phyloP scores from a whole-genome alignment of 176 grass and related monocot species.

The Themeda triandra region DNA sequence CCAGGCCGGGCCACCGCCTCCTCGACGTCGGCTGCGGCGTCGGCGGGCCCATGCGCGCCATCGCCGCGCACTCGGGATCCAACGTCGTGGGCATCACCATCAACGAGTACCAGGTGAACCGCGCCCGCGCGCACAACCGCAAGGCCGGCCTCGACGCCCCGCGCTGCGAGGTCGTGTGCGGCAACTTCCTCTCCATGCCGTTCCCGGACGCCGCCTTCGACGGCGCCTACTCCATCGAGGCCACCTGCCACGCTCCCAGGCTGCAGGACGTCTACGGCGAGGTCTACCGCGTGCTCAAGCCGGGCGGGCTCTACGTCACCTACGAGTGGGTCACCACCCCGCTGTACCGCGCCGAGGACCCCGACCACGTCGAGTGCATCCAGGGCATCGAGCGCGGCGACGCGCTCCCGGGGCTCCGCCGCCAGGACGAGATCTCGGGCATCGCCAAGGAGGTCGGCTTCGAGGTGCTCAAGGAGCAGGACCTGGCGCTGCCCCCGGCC shows the following conservation, averaged over 20 bases:
- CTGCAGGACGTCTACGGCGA: conserved; percentile 96
- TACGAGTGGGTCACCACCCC: conserved; percentile 97
- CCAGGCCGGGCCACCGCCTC: conserved; percentile 50
- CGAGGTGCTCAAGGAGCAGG: conserved; percentile 78
- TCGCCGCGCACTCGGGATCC: conserved; percentile 68
- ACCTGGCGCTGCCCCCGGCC: conserved; percentile 72
- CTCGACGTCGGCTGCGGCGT: conserved; percentile 92
- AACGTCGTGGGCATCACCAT: conserved; percentile 96
- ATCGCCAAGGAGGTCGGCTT: conserved; percentile 64
- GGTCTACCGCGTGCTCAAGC: conserved; percentile 87
- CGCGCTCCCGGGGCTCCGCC: conserved; percentile 77
- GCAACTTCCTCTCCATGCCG: conserved; percentile 96
- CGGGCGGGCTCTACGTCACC: conserved; percentile 72
- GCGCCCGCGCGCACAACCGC: conserved; percentile 81
- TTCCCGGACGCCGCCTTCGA: conserved; percentile 82
- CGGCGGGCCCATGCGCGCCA: conserved; percentile 96
- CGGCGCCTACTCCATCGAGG: conserved; percentile 95
- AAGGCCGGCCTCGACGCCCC: conserved; percentile 65
- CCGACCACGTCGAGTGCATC: conserved; percentile 75
- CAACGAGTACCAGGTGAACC: conserved; percentile 97
- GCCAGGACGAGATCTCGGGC: conserved; percentile 69
- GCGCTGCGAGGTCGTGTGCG: conserved; percentile 88
- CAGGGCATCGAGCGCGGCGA: conserved; percentile 90
- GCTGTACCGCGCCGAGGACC: conserved; percentile 67
- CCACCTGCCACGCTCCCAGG: conserved; percentile 91